Base-by-base conservation (phyloP, 306 rosid genomes). In the Mimosa bimucronata region DNA sequence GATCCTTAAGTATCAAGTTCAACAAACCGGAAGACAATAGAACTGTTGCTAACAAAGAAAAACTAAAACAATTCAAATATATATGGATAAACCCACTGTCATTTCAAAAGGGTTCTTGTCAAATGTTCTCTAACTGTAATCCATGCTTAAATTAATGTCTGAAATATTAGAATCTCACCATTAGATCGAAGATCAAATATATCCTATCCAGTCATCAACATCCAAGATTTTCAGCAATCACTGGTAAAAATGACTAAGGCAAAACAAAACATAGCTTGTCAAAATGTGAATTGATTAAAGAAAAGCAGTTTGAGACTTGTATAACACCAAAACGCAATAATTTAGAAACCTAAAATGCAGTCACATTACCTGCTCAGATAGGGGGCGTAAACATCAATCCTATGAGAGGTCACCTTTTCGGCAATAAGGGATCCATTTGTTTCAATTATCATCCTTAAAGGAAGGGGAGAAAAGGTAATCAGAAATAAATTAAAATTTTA, bases 331-430 rank as follows among this genome's bases (percentile, higher is more conserved):
- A 71, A 28, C 9, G 50, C 50, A 14, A 58, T 14, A 78, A 38
- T 44, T 40, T 40, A 70, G 38, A 38, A 71, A 61, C 46, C 66
- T 34, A 55, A 38, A 70, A 61, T 25, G 82, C 74, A 57, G 66
- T 57, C 61, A 71, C 42, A 77, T 75, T 90, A 95, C 98, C 95
- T 95, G 98, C 81, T 95, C 98, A 71, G 98, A 90, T 88, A 92
- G 62, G 98, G 94, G 44, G 98, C 98, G 72, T 90, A 94, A 31
- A 87, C 88, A 73, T 95, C 98, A 88, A 92, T 79, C 78, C 77
- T 90, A 71, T 93, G 97, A 58, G 91, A 90, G 75, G 97, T 91
- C 77, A 95, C 98, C 83, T 95, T 94, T 73, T 97, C 95, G 6
- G 92, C 94, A 53, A 95, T 92, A 71, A 90, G 80, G 53, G 86